Evolutionary conservation across 805 yeast genomes (phyloP).

Genomic region (Tetrapisispora phaffii): DNA sequence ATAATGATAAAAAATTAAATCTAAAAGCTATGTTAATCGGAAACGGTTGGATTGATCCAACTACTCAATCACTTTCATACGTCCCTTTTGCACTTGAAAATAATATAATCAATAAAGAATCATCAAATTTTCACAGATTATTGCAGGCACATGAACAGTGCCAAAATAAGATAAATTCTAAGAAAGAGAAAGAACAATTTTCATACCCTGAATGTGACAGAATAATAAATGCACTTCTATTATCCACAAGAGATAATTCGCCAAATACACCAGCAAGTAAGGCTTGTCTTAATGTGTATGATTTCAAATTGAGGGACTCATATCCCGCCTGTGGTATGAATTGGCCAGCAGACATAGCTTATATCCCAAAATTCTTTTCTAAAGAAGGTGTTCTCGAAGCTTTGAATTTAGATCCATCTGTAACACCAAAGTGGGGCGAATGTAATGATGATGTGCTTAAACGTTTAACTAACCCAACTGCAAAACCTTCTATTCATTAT

Average conservation of each 20-base stretch:
- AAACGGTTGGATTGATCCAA: conserved; percentile 92
- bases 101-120: conserved; percentile 40
- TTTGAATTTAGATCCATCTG: conserved; percentile 38
- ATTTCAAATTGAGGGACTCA: conserved; percentile 56
- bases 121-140: conserved; percentile 34
- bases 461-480: conserved; percentile 40
- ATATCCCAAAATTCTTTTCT: conserved; percentile 46
- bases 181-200: conserved; percentile 16
- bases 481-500: conserved; percentile 53
- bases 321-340: conserved; percentile 84
- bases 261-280: conserved; percentile 19
- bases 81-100: conserved; percentile 58
- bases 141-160: conserved; percentile 47
- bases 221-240: conserved; percentile 19
- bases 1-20: conserved; percentile 26
- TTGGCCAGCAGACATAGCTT: conserved; percentile 70
- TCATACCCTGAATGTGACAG: conserved; percentile 34
- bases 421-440: conserved; percentile 56
- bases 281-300: conserved; percentile 77
- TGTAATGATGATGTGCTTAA: conserved; percentile 55
- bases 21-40: conserved; percentile 70
- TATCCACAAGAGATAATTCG: conserved; percentile 25
- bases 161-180: conserved; percentile 41
- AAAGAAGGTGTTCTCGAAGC: conserved; percentile 38
- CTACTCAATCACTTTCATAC: conserved; percentile 70